Evolutionary conservation across 2,329 filamentous ascomycete species (phyloP), one percentile per base, ranked within the genome.

Genomic region (Fusarium transvaalense): DNA sequence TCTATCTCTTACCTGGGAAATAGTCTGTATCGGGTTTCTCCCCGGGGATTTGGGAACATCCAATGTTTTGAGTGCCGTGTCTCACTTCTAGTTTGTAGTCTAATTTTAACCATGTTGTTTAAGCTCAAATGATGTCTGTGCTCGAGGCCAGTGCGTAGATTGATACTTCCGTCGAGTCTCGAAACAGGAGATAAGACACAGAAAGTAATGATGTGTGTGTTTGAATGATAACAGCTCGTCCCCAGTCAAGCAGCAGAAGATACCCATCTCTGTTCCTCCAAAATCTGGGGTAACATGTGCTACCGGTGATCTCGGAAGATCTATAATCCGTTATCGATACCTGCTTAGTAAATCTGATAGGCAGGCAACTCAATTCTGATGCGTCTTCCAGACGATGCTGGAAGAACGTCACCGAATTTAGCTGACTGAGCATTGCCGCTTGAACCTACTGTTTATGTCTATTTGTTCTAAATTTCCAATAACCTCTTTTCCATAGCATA

Each of bases 371-470:
- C 15, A 52, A n/a, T 19, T 17, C 51, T 47, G 42, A 47, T 69
- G 46, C 25, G 38, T 27, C 35, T 67, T 68, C 68, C 29, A 51
- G 71, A 54, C 59, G 70, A 67, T 71, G 46, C 51, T 64, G 56
- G 63, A 73, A 69, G 74, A 75, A 75, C 54, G 56, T 69, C 60
- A 64, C 69, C 71, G 72, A 75, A 75, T 25, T 25, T 50, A 42
- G 74, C 74, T 75, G 73, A 75, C 74, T 69, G 73, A 75, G 69
- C 72, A 70, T 71, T 34, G 61, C 55, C 50, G 50, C 54, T 52
- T 32, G 10, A 42, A 27, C 42, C 10, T 21, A 27, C 12, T 21
- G 9, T 31, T 9, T 25, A 25, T 41, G 10, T 42, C 47, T 42
- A 17, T 47, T 48, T 60, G 35, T 35, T 37, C 39, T 31, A 19